Base-by-base conservation (phyloP, 768 basidiomycete genomes). In the Ramaria sp. region DNA sequence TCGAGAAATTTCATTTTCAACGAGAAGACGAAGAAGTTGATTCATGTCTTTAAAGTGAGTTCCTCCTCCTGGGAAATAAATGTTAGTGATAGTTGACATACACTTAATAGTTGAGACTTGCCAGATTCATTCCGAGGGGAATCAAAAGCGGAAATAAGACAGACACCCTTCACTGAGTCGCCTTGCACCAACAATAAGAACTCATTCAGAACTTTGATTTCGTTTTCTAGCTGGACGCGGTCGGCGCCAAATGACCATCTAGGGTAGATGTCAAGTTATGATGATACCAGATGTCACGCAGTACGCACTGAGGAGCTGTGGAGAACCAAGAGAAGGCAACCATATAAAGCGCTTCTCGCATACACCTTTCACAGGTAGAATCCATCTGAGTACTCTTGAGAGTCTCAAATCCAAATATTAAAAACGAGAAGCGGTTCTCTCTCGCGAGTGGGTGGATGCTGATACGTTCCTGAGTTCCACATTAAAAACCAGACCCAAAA, bases 241-340 rank as follows among this genome's bases (percentile, higher is more conserved):
- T 90, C 90, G 24, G 89, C 87, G n/a, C 95, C 96, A 65, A 83
- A 96, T 3, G 94, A 85, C 94, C 95, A 98, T 61, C 94, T 97
- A 10, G 25, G 10, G 44, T 50, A 28, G 20, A 44, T 3, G 44
- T 48, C 16, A 48, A 57, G 18, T 42, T 24, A 50, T 45, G 37
- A 16, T 30, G 27, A 25, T 48, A 25, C 30, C 3, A 45, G 36
- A 20, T n/a, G 41, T 50, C 37, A 30, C 3, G 36, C 42, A 34
- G 8, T 15, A 62, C 89, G 67, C 66, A 96, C 94, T 92, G 91
- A 8, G 93, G 86, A n/a, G 86, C 78, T 47, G 85, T 78, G n/a
- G 85, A 72, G 69, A 98, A 99, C 96, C 95, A 98, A 3, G 83
- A 78, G 61, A 90, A 89, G 2, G 91, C 92, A 1, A 83, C 78